Evolutionary conservation across 2,329 filamentous ascomycete genomes (phyloP).

Genomic region (Aspergillus pseudoviridinutans): DNA sequence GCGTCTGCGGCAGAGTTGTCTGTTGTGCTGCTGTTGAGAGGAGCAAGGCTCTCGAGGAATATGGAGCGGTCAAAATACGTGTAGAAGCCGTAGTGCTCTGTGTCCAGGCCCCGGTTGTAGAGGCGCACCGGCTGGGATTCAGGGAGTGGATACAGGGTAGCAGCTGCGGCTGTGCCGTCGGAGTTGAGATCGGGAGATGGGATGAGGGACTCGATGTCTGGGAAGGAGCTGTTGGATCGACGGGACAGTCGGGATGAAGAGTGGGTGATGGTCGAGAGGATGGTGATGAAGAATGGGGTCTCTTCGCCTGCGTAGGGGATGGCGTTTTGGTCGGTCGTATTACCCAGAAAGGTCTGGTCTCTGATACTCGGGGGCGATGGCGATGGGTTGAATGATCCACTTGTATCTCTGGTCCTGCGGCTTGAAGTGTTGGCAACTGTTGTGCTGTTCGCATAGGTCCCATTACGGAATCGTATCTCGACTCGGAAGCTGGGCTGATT

Average conservation of each 20-base stretch:
- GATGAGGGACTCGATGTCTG: slow-evolving; percentile 53
- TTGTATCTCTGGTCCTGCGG: slow-evolving; percentile 24
- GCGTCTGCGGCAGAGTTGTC: slow-evolving; percentile 43
- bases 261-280: slow-evolving; percentile 48
- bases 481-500: slow-evolving; percentile 76
- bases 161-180: slow-evolving; percentile 70
- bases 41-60: slow-evolving; percentile 63
- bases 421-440: slow-evolving; percentile 44
- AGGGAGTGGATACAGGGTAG: slow-evolving; percentile 67
- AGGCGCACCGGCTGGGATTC: slow-evolving; percentile 72
- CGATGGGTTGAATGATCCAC: slow-evolving; percentile 39
- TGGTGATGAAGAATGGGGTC: slow-evolving; percentile 82
- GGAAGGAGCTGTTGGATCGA: slow-evolving; percentile 31
- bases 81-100: slow-evolving; percentile 93
- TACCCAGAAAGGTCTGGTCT: slow-evolving; percentile 78
- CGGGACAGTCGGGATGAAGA: slow-evolving; percentile 39
- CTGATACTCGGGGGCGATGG: slow-evolving; percentile 50
- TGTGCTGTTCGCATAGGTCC: slow-evolving; percentile 58
- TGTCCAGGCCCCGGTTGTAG: slow-evolving; percentile 73
- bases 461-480: slow-evolving; percentile 63
- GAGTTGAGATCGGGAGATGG: slow-evolving; percentile 59
- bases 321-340: slow-evolving; percentile 73
- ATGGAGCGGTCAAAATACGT: slow-evolving; percentile 85
- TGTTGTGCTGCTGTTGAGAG: slow-evolving; percentile 41
- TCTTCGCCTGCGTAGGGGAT: slow-evolving; percentile 75